Conservation (phyloP, 2,329 filamentous ascomycete genomes). For the Calonectria pteridis region DNA sequence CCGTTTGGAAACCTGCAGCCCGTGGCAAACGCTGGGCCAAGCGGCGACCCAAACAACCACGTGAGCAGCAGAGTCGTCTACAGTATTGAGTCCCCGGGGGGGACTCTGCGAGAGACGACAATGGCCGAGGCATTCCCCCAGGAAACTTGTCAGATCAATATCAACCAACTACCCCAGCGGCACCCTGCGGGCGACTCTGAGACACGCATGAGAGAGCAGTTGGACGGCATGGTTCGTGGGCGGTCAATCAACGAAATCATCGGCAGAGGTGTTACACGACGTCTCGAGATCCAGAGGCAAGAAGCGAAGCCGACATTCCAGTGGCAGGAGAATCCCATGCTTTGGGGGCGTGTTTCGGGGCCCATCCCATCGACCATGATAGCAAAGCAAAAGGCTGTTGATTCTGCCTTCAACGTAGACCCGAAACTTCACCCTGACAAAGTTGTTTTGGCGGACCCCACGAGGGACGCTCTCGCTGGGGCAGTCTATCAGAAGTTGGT, state of each 20-base stretch:
- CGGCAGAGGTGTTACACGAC: constrained; percentile 34
- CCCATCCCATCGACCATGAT: background rate
- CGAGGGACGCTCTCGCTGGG: background rate
- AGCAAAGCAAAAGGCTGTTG: background rate
- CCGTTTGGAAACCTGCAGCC: background rate
- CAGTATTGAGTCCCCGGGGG: constrained; percentile 33
- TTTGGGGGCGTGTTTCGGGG: background rate
- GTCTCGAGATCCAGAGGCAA: constrained; percentile 28
- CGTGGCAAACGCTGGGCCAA: background rate
- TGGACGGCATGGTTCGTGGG: constrained; percentile 20
- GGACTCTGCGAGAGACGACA: constrained; percentile 27
- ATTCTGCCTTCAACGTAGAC: background rate
- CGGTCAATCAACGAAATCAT: constrained; percentile 35
- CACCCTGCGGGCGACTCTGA: background rate
- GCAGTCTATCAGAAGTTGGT: background rate
- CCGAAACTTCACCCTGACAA: background rate
- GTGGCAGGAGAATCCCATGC: background rate
- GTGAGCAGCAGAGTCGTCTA: constrained; percentile 11
- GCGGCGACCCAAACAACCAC: background rate
- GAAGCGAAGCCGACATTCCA: background rate
- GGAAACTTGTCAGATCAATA: background rate
- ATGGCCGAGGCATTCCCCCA: background rate
- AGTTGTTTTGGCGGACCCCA: background rate
- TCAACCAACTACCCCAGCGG: background rate
- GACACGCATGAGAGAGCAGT: background rate